Conservation (phyloP, 78 protist genomes). For the Planoprotostelium fungivorum region DNA sequence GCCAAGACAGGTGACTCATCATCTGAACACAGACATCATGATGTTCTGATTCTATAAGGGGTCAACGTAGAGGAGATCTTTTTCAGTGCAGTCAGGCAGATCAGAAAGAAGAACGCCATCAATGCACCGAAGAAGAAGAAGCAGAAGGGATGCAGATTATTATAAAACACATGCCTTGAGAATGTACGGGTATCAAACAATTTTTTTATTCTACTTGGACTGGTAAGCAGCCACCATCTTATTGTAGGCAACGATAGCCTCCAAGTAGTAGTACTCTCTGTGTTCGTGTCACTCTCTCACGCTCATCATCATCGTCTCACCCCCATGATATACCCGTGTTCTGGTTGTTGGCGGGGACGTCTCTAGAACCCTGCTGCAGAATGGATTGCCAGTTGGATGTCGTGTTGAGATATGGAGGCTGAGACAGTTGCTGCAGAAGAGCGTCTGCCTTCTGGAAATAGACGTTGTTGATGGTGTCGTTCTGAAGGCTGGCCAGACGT, state of each 20-base stretch:
- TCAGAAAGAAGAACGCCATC: background rate
- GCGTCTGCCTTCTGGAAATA: background rate
- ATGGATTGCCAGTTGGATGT: background rate
- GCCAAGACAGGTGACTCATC: conserved; percentile 71
- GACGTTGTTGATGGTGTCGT: background rate
- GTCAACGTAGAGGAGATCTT: conserved; percentile 68
- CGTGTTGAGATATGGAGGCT: background rate
- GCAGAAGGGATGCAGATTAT: no score
- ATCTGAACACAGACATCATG: no score
- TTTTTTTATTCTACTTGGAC: no score
- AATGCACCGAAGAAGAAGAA: background rate
- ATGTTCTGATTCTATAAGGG: no score
- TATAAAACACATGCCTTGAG: no score
- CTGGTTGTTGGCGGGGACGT: background rate
- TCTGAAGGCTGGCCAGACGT: background rate
- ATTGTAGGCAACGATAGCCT: background rate
- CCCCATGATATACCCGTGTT: background rate
- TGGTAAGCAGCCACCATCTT: no score
- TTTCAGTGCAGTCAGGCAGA: conserved; percentile 38
- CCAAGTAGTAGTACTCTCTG: background rate
- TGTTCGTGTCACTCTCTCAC: background rate
- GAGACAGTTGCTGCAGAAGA: background rate
- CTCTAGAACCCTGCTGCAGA: background rate
- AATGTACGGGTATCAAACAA: no score
- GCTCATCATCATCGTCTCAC: background rate